Evolutionary conservation across 768 basidiomycete genomes (phyloP).

Genomic region (Cyclocybe aegerita): DNA sequence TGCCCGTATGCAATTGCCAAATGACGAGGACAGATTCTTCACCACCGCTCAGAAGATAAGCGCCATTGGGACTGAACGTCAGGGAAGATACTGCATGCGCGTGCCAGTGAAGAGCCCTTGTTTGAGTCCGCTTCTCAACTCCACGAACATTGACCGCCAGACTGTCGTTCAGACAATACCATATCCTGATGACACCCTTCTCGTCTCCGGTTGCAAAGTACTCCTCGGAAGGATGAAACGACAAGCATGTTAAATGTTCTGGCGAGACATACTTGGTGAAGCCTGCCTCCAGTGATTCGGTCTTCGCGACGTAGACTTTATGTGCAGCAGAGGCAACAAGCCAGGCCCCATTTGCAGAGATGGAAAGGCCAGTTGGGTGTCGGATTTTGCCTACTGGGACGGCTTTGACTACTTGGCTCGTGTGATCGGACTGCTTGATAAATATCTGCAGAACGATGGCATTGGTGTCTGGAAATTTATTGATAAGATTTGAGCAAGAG

Average conservation of each 20-base stretch:
- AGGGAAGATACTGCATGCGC: slow-evolving; percentile 89
- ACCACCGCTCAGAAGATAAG: slow-evolving; percentile 91
- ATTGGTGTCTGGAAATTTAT: slow-evolving; percentile 43
- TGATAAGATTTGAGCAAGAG: slow-evolving; percentile 6
- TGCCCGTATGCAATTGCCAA: slow-evolving; percentile 90
- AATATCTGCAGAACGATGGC: slow-evolving; percentile 65
- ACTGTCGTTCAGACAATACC: slow-evolving; percentile 85
- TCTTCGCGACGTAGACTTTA: slow-evolving; percentile 74
- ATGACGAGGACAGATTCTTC: slow-evolving; percentile 96
- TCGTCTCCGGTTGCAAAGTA: slow-evolving; percentile 95
- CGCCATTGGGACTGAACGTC: slow-evolving; percentile 86
- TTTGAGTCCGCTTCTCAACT: slow-evolving; percentile 80
- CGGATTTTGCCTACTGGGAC: slow-evolving; percentile 66
- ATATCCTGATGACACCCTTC: slow-evolving; percentile 81
- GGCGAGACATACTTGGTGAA: slow-evolving; percentile 84
- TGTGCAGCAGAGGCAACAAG: slow-evolving; percentile 73
- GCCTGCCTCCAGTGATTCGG: slow-evolving; percentile 55
- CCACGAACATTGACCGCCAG: slow-evolving; percentile 49
- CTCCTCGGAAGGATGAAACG: slow-evolving; percentile 86
- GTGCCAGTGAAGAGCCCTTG: slow-evolving; percentile 93
- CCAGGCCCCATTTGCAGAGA: slow-evolving; percentile 79
- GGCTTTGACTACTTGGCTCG: slow-evolving; percentile 49
- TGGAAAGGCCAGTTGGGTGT: slow-evolving; percentile 57
- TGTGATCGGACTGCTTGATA: slow-evolving; percentile 45
- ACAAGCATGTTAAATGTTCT: slow-evolving; percentile 78